Conservation (phyloP, 345 rosid species). For the Eucalyptus camaldulensis region DNA sequence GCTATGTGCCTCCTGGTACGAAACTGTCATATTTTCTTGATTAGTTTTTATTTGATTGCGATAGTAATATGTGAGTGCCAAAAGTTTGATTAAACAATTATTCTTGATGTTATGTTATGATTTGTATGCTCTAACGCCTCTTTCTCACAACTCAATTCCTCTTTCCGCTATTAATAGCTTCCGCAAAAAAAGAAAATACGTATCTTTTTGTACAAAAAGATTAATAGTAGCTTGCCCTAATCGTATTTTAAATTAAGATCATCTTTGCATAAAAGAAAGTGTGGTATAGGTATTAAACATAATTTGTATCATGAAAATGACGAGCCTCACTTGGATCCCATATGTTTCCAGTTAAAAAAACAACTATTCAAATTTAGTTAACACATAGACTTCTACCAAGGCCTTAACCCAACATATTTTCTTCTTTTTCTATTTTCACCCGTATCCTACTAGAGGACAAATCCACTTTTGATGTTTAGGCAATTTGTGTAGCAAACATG, state of each 20-base stretch:
- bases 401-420: not conserved
- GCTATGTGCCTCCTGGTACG: not conserved
- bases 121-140: no score
- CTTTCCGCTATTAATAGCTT: no score
- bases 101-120: no score
- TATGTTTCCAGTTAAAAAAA: not conserved
- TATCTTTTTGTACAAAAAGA: no score
- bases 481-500: not conserved
- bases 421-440: not conserved
- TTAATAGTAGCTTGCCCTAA: no score
- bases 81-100: no score
- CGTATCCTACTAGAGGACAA: not conserved
- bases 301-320: not conserved
- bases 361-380: not conserved
- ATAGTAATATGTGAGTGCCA: no score
- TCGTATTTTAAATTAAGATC: no score
- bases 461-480: not conserved
- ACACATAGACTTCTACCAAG: not conserved
- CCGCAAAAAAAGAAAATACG: fast-evolving
- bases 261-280: no score
- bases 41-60: no score
- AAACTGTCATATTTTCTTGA: not conserved
- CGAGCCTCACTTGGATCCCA: not conserved
- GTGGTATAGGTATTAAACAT: not conserved
- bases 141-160: no score